phyloP scores from a whole-genome alignment of 192 early-diverging fungal species.

The Fimicolochytrium jonesii region DNA sequence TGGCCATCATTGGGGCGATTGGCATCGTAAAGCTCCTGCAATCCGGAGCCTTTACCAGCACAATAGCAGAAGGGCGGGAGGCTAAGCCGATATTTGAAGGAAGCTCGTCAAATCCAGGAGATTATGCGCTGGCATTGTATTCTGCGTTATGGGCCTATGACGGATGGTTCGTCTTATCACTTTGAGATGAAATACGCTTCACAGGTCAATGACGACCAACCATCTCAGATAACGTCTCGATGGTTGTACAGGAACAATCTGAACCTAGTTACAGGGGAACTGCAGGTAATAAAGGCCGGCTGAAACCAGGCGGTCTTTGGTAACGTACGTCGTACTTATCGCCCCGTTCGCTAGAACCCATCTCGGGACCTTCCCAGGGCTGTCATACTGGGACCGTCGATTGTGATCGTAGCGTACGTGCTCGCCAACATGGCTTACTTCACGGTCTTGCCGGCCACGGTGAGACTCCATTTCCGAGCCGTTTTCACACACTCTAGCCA shows the following conservation, averaged over 20 bases:
- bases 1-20: conserved; percentile 35
- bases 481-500: no score
- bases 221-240: neutral
- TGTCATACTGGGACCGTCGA: conserved; percentile 23
- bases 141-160: conserved; percentile 55
- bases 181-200: neutral
- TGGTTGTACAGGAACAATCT: conserved; percentile 40
- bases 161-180: conserved; percentile 33
- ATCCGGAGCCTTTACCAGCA: no score
- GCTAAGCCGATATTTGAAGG: no score
- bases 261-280: conserved; percentile 49
- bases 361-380: conserved; percentile 40
- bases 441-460: conserved; percentile 30
- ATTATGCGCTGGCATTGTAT: conserved; percentile 73
- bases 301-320: no score
- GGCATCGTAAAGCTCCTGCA: conserved; percentile 33
- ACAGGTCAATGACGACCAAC: neutral
- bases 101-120: conserved; percentile 49
- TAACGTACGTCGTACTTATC: no score
- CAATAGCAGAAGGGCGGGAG: no score
- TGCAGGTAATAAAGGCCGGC: no score
- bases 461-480: neutral
- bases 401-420: conserved; percentile 44
- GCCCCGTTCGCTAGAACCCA: no score
- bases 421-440: conserved; percentile 45